Evolutionary conservation across 2,329 filamentous ascomycete genomes (phyloP).

Genomic region (Hypoxylon rubiginosum): DNA sequence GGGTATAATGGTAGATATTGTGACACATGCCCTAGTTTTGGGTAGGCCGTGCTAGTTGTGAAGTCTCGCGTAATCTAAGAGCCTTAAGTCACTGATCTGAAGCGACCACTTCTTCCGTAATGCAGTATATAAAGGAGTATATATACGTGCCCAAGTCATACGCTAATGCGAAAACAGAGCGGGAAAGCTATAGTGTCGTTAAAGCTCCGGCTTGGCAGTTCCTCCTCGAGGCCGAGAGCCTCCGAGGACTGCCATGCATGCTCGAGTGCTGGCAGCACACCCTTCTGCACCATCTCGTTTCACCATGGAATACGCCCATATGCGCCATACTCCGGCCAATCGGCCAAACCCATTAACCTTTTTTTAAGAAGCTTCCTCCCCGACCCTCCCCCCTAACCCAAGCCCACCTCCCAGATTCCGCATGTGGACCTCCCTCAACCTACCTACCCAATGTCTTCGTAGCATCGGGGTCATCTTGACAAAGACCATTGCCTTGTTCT

Average conservation of each 20-base stretch:
- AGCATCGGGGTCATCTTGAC: slow-evolving; percentile 70
- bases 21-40: too few species aligned
- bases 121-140: slow-evolving; percentile 21
- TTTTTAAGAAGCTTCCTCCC: slow-evolving; percentile 47
- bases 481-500: slow-evolving; percentile 72
- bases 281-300: slow-evolving; percentile 9
- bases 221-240: slow-evolving; percentile 15
- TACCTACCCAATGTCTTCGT: slow-evolving; percentile 68
- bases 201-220: slow-evolving; percentile 8
- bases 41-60: neutral
- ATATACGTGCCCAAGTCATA: slow-evolving; percentile 30
- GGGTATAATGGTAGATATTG: too few species aligned
- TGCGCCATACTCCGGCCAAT: slow-evolving; percentile 27
- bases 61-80: neutral
- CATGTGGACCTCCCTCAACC: slow-evolving; percentile 63
- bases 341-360: slow-evolving; percentile 5
- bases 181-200: slow-evolving; percentile 15
- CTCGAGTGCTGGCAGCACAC: slow-evolving; percentile 3
- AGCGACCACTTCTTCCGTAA: neutral
- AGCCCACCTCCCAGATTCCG: slow-evolving; percentile 50
- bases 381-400: slow-evolving; percentile 52
- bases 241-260: slow-evolving; percentile 1
- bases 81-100: neutral
- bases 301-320: slow-evolving; percentile 17
- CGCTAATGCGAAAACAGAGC: slow-evolving; percentile 13